Evolutionary conservation across 495 filamentous ascomycete genomes (phyloP).

Genomic region (Penicillium silybi): DNA sequence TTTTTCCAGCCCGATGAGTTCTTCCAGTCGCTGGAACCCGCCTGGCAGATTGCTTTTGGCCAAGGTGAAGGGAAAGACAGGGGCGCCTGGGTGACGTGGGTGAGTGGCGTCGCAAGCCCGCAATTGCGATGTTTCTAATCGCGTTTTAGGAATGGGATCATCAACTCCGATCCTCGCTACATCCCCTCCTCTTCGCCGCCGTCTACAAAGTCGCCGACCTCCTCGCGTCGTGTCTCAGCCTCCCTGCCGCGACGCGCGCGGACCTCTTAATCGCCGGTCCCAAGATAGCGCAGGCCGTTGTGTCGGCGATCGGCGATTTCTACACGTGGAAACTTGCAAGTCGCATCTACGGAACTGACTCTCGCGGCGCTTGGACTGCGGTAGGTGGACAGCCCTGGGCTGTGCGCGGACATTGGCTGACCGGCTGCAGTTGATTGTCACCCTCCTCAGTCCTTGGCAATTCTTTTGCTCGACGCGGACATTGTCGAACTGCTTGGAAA

Average conservation of each 20-base stretch:
- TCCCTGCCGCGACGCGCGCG: slow-evolving; percentile 48
- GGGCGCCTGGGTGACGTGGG: slow-evolving; percentile 96
- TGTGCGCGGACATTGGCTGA: slow-evolving; percentile 1
- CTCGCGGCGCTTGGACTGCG: slow-evolving; percentile 61
- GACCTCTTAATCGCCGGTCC: slow-evolving; percentile 68
- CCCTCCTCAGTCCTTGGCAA: slow-evolving; percentile 85
- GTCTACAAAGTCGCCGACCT: slow-evolving; percentile 63
- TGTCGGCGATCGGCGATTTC: slow-evolving; percentile 77
- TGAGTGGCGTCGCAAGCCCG: slow-evolving; percentile 37
- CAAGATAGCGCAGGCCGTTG: slow-evolving; percentile 68
- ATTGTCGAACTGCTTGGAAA: slow-evolving; percentile 91
- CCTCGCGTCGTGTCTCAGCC: slow-evolving; percentile 46
- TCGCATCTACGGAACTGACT: slow-evolving; percentile 63
- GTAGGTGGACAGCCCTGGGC: slow-evolving; percentile 44
- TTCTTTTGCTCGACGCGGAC: slow-evolving; percentile 94
- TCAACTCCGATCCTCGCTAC: slow-evolving; percentile 86
- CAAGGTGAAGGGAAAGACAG: slow-evolving; percentile 42
- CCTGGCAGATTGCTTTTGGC: slow-evolving; percentile 84
- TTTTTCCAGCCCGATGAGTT: slow-evolving; percentile 99
- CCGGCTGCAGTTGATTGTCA: slow-evolving; percentile 51
- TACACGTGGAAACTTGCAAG: slow-evolving; percentile 84
- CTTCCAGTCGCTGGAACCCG: slow-evolving; percentile 93
- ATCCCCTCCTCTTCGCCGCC: slow-evolving; percentile 77
- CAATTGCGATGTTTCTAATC: slow-evolving; percentile 6
- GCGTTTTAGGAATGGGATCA: slow-evolving; percentile 74